Percentiles rank a stretch among this genome's conserved stretches.
Conservation (phyloP, 1,284 basidiomycete species). For the Rhodotorula sp. region DNA sequence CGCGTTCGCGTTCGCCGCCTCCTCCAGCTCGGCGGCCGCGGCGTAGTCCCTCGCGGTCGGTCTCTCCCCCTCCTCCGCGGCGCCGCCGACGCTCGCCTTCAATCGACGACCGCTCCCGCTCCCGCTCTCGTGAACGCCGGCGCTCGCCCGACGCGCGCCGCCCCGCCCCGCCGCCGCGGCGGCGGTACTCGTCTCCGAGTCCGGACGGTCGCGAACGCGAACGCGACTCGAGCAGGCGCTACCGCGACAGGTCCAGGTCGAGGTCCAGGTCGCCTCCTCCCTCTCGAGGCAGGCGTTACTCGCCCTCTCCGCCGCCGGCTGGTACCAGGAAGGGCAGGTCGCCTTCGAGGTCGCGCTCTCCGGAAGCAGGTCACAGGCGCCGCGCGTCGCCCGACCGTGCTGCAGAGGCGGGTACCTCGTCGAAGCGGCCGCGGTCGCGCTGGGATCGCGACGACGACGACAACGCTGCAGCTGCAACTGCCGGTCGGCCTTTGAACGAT, state of each 20-base stretch:
- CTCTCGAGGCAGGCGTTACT: not conserved
- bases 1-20: conserved; percentile 2
- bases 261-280: not conserved
- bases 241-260: conserved; percentile 3
- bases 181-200: not conserved
- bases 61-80: not conserved
- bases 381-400: not conserved
- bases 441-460: not conserved
- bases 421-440: not conserved
- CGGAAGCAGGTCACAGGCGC: not conserved
- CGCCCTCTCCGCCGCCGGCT: conserved; percentile 6
- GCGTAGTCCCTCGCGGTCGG: not conserved
- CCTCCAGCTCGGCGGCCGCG: not conserved
- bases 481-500: not conserved
- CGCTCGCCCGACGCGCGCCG: not conserved
- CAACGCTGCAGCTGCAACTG: not conserved
- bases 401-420: not conserved
- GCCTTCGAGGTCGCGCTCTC: not conserved
- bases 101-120: not conserved
- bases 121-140: not conserved
- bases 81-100: conserved; percentile 1
- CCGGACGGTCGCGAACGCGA: not conserved
- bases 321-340: not conserved
- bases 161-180: not conserved
- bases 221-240: not conserved